Conservation (phyloP, 352 stramenopile genomes). For the Globisporangium orthogonon region DNA sequence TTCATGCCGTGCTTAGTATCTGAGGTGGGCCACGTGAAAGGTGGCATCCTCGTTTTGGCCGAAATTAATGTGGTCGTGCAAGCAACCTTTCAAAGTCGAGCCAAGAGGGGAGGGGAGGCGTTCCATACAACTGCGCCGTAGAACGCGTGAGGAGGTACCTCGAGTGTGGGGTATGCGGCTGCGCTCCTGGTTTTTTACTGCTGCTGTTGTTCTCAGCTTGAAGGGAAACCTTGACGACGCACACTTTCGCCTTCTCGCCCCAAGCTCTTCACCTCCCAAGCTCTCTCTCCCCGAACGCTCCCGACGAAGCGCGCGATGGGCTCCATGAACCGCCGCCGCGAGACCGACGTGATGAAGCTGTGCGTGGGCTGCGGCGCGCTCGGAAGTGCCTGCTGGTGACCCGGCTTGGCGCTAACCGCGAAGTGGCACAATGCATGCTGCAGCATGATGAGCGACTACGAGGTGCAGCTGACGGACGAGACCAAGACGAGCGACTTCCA, state of each 20-base stretch:
- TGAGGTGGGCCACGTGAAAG: too few species aligned
- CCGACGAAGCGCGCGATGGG: conserved; percentile 23
- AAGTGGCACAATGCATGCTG: neutral
- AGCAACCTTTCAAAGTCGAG: conserved; percentile 8
- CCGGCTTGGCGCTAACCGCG: too few species aligned
- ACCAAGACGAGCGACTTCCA: conserved; percentile 78
- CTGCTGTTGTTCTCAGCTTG: neutral
- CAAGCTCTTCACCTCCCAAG: too few species aligned
- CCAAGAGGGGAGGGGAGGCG: neutral
- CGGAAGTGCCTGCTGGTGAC: neutral
- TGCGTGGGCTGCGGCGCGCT: conserved; percentile 17
- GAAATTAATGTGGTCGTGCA: too few species aligned
- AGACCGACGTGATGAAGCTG: conserved; percentile 91
- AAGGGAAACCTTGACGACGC: neutral
- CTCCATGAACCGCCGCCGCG: conserved; percentile 77
- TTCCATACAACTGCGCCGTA: conserved; percentile 24
- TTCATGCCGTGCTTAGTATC: too few species aligned
- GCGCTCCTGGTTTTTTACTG: conserved; percentile 7
- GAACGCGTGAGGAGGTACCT: conserved; percentile 17
- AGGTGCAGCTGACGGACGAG: conserved; percentile 80
- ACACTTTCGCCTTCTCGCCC: conserved; percentile 9
- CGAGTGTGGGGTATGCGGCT: conserved; percentile 23
- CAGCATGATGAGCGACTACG: conserved; percentile 90
- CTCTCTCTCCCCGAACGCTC: too few species aligned
- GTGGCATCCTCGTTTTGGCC: too few species aligned